Conservation (phyloP, 805 yeast genomes). For the Candida tammaniensis region DNA sequence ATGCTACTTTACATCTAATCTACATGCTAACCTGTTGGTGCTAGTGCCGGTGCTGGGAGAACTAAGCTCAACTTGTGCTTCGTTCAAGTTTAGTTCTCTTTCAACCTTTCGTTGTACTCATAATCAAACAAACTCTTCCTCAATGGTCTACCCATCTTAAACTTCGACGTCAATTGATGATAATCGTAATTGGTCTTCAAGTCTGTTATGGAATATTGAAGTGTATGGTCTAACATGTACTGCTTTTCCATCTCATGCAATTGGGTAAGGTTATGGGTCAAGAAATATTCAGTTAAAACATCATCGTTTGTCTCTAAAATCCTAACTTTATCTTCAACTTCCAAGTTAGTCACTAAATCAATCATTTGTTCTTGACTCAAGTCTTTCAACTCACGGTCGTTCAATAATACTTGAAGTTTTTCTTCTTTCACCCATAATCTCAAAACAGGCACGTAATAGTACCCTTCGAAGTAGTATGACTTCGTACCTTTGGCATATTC, state of each 20-base stretch:
- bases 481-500: constrained; percentile 25
- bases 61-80: no score
- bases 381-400: constrained; percentile 9
- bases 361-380: constrained; percentile 10
- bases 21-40: no score
- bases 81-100: no score
- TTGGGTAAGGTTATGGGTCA: constrained; percentile 22
- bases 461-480: constrained; percentile 18
- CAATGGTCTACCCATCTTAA: constrained; percentile 24
- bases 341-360: constrained; percentile 14
- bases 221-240: constrained; percentile 19
- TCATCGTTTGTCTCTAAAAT: constrained; percentile 20
- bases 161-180: constrained; percentile 23
- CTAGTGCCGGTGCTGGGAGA: no score
- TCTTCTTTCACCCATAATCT: constrained; percentile 20
- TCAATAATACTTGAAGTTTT: constrained; percentile 12
- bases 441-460: constrained; percentile 23
- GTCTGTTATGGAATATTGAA: constrained; percentile 15
- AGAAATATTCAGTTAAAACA: constrained; percentile 24
- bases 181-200: constrained; percentile 20
- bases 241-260: constrained; percentile 23
- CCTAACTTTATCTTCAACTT: constrained; percentile 20
- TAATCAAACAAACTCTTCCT: constrained; percentile 24
- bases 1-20: no score
- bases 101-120: constrained; percentile 21